Evolutionary conservation across 1,284 basidiomycete genomes (phyloP).

Genomic region (Microbotryomycetes sp.): DNA sequence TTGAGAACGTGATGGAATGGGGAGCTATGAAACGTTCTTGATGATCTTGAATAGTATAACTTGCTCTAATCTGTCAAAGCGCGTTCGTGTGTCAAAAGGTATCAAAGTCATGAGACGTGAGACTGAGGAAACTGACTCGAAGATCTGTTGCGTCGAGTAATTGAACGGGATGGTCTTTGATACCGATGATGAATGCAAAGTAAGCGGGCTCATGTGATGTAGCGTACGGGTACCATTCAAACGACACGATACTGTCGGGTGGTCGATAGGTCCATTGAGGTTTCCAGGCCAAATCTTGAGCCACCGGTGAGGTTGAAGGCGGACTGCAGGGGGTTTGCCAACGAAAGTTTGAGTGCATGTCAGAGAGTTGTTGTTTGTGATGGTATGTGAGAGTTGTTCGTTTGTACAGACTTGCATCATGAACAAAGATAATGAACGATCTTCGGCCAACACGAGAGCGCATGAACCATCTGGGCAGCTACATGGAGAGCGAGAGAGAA

Average conservation of each 20-base stretch:
- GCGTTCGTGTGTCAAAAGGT: too few relatives aligned
- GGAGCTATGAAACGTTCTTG: constrained; percentile 79
- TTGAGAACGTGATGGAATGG: constrained; percentile 70
- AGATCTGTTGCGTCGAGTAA: constrained; percentile 23
- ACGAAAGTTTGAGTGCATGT: background rate
- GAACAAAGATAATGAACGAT: constrained; percentile 24
- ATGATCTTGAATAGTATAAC: constrained; percentile 84
- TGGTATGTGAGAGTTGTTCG: too few relatives aligned
- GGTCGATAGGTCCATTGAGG: constrained; percentile 16
- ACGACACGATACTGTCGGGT: constrained; percentile 25
- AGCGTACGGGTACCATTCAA: constrained; percentile 30
- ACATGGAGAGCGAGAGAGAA: background rate
- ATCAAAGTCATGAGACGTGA: too few relatives aligned
- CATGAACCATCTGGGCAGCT: constrained; percentile 30
- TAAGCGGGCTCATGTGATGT: constrained; percentile 12
- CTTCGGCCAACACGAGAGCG: constrained; percentile 22
- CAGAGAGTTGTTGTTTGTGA: background rate
- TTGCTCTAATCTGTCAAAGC: constrained; percentile 83
- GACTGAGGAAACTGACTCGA: constrained; percentile 11
- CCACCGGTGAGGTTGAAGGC: background rate
- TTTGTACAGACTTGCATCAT: constrained; percentile 6
- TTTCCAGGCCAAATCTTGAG: too few relatives aligned
- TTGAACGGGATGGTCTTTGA: constrained; percentile 32
- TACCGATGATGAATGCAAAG: constrained; percentile 28
- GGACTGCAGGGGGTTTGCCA: background rate